Evolutionary conservation across 768 basidiomycete species (phyloP).

Genomic region (Rhodotorula kratochvilovae): DNA sequence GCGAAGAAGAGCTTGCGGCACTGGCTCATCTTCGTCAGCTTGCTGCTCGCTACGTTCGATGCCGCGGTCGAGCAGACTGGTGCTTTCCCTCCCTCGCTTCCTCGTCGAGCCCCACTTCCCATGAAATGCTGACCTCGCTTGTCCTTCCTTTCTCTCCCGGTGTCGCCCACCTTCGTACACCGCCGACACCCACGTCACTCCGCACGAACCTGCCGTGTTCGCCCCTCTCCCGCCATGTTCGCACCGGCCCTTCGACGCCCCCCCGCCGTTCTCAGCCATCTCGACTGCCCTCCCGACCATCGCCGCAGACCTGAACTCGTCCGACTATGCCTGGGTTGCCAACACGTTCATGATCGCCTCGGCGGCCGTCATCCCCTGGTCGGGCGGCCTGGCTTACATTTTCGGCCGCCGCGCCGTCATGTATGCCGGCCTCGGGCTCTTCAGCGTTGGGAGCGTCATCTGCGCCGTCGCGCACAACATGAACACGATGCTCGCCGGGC

Average conservation of each 20-base stretch:
- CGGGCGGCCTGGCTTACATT: constrained; percentile 33
- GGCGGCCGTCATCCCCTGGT: constrained; percentile 48
- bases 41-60: constrained; percentile 34
- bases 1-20: constrained; percentile 38
- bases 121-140: too few species aligned
- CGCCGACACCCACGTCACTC: too few species aligned
- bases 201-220: too few species aligned
- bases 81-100: constrained; percentile 26
- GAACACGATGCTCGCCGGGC: constrained; percentile 52
- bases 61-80: constrained; percentile 47
- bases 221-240: too few species aligned
- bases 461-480: constrained; percentile 52
- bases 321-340: constrained; percentile 51
- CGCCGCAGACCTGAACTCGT: neutral
- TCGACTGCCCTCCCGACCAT: constrained; percentile 1
- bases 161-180: too few species aligned
- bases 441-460: constrained; percentile 51
- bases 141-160: too few species aligned
- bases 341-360: constrained; percentile 51
- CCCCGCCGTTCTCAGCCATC: neutral
- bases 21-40: constrained; percentile 46
- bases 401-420: constrained; percentile 23
- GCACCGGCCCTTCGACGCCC: too few species aligned
- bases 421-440: constrained; percentile 29
- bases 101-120: neutral